Evolutionary conservation across 768 basidiomycete species (phyloP).

Genomic region (Phlebiopsis gigantea): DNA sequence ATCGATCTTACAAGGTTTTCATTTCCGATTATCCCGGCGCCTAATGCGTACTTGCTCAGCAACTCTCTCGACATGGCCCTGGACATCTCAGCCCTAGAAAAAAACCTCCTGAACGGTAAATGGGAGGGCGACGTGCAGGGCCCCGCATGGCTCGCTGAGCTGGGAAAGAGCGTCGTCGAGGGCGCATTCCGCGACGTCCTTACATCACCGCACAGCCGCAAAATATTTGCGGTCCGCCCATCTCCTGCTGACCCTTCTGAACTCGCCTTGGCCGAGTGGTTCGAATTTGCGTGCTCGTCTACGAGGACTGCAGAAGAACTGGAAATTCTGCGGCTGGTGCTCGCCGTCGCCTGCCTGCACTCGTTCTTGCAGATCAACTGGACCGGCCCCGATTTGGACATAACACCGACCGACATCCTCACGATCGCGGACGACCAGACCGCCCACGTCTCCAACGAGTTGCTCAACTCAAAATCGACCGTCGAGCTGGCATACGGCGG

Average conservation of each 20-base stretch:
- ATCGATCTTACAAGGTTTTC: slow-evolving; percentile 8
- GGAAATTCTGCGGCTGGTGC: slow-evolving; percentile 53
- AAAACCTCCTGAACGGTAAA: slow-evolving; percentile 48
- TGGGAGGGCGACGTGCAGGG: slow-evolving; percentile 27
- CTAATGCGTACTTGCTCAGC: neutral
- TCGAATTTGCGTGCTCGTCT: slow-evolving; percentile 27
- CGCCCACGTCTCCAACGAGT: slow-evolving; percentile 32
- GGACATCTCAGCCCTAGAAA: slow-evolving; percentile 37
- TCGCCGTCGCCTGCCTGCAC: slow-evolving; percentile 80
- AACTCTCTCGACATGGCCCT: slow-evolving; percentile 14
- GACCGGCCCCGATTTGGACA: slow-evolving; percentile 85
- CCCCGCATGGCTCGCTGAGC: slow-evolving; percentile 23
- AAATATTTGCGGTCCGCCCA: slow-evolving; percentile 29
- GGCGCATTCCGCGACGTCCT: slow-evolving; percentile 53
- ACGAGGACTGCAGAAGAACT: slow-evolving; percentile 32
- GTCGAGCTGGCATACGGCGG: slow-evolving; percentile 78
- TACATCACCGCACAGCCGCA: slow-evolving; percentile 29
- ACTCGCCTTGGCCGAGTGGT: slow-evolving; percentile 33
- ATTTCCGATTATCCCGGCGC: slow-evolving; percentile 8
- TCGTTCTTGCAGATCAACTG: slow-evolving; percentile 92
- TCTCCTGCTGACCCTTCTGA: slow-evolving; percentile 27
- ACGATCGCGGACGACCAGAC: slow-evolving; percentile 25
- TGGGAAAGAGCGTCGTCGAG: slow-evolving; percentile 52
- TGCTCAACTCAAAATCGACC: slow-evolving; percentile 61
- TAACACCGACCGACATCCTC: slow-evolving; percentile 40